Percentiles rank a stretch among this genome's conserved stretches.
Evolutionary conservation across 495 filamentous ascomycete genomes (phyloP).

Genomic region (Penicillium salamii): DNA sequence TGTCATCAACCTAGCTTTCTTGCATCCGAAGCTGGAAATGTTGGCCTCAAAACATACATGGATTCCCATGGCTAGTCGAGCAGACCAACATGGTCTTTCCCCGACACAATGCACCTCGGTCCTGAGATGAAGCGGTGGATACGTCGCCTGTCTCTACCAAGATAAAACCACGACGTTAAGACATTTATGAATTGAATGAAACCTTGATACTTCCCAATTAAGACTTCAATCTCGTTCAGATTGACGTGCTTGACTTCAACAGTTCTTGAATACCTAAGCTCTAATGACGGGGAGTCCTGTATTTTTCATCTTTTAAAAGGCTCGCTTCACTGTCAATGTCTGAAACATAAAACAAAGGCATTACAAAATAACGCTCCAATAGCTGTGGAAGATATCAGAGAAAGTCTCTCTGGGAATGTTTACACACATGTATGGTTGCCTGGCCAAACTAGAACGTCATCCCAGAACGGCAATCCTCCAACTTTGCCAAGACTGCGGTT

Average conservation of each 20-base stretch:
- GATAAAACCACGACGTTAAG: not conserved
- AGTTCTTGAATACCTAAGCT: too few species aligned
- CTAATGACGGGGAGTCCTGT: too few species aligned
- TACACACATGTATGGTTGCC: constrained; percentile 29
- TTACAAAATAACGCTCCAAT: too few species aligned
- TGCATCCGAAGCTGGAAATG: not conserved
- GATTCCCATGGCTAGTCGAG: not conserved
- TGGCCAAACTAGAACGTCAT: constrained; percentile 24
- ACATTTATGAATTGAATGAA: constrained; percentile 1
- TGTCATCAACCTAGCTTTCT: too few species aligned
- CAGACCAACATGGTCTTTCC: not conserved
- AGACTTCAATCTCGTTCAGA: too few species aligned
- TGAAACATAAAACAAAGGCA: too few species aligned
- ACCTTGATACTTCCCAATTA: too few species aligned
- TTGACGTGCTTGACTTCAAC: not conserved
- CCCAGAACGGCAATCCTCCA: constrained; percentile 34
- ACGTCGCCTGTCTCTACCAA: not conserved
- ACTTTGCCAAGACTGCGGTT: constrained; percentile 39
- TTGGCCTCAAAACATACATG: not conserved
- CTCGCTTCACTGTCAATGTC: too few species aligned
- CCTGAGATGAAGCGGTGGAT: not conserved
- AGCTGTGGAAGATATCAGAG: too few species aligned
- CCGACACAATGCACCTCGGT: not conserved
- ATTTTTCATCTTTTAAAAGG: too few species aligned
- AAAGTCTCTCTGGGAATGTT: too few species aligned